These are phyloP conservation scores for Colletotrichum simmondsii DNA, from an alignment of 2,329 filamentous ascomycete species.

Conservation along the genomic window DNA sequence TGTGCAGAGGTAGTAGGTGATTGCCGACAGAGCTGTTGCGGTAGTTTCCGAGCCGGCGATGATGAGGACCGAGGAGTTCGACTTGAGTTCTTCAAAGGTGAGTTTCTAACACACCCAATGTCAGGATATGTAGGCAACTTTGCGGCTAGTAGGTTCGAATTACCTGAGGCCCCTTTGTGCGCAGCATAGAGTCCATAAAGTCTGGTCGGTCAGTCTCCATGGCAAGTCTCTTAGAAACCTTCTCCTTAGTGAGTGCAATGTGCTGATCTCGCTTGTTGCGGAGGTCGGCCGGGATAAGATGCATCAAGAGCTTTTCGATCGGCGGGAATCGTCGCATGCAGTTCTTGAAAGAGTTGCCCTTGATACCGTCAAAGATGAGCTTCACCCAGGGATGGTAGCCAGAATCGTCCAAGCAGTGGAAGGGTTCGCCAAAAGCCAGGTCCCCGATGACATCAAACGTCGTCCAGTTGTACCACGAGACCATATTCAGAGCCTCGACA, in stretches of 20 bases:
- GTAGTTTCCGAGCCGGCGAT: conserved; percentile 28
- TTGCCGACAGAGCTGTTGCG: conserved; percentile 12
- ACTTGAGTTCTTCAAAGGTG: conserved; percentile 23
- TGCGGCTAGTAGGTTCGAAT: too few relatives aligned
- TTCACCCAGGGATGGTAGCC: conserved; percentile 34
- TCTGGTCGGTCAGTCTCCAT: conserved; percentile 1
- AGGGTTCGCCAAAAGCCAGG: conserved; percentile 36
- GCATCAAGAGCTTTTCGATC: background rate
- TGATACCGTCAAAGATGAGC: conserved; percentile 29
- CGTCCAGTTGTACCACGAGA: conserved; percentile 23
- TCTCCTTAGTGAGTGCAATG: background rate
- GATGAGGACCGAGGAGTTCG: conserved; percentile 19
- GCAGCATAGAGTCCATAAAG: conserved; percentile 20
- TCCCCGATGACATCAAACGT: conserved; percentile 37
- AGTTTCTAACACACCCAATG: background rate
- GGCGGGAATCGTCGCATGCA: background rate
- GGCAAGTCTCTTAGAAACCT: conserved; percentile 9
- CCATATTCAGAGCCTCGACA: conserved; percentile 31
- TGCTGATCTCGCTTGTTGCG: background rate
- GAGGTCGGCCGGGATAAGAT: background rate
- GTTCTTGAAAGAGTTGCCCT: background rate
- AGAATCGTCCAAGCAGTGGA: conserved; percentile 29
- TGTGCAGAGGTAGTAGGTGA: conserved; percentile 7
- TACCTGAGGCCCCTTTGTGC: conserved; percentile 21
- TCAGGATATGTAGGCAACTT: too few relatives aligned